These are phyloP conservation scores for Mycena chlorophos DNA, from an alignment of 768 basidiomycete species.

Conservation along the genomic window DNA sequence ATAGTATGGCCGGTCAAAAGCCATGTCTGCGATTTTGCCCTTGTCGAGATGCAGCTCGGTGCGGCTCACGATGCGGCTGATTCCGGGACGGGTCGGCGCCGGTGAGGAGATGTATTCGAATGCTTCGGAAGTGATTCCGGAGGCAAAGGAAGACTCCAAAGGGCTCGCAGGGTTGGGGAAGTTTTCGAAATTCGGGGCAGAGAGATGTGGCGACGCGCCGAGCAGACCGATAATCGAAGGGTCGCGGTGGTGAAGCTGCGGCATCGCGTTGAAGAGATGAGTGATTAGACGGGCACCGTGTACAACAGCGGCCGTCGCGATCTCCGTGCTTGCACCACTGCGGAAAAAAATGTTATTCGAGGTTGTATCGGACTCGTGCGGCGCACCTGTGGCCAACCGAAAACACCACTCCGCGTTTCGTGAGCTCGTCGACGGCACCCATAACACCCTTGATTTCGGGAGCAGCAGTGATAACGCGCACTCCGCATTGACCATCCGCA, in stretches of 20 bases:
- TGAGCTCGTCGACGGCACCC: slow-evolving; percentile 60
- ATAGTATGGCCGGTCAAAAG: slow-evolving; percentile 73
- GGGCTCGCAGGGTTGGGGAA: slow-evolving; percentile 11
- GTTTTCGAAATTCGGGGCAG: slow-evolving; percentile 33
- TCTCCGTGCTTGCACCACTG: slow-evolving; percentile 73
- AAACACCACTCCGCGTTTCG: slow-evolving; percentile 67
- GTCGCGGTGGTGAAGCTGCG: slow-evolving; percentile 85
- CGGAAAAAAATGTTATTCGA: slow-evolving; percentile 9
- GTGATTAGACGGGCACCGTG: slow-evolving; percentile 85
- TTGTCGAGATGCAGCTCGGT: slow-evolving; percentile 47
- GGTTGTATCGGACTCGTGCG: not conserved
- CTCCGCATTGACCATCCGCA: slow-evolving; percentile 49
- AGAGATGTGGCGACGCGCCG: slow-evolving; percentile 69
- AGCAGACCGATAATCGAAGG: slow-evolving; percentile 89
- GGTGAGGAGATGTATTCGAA: slow-evolving; percentile 48
- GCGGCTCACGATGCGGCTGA: slow-evolving; percentile 30
- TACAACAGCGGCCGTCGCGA: slow-evolving; percentile 69
- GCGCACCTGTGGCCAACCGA: slow-evolving; percentile 86
- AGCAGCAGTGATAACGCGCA: slow-evolving; percentile 82
- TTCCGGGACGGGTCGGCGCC: slow-evolving; percentile 2
- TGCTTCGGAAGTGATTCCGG: slow-evolving; percentile 51
- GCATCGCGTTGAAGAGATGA: slow-evolving; percentile 94
- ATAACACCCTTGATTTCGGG: slow-evolving; percentile 86
- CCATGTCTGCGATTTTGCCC: slow-evolving; percentile 52
- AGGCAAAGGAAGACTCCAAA: not conserved